phyloP scores from a whole-genome alignment of 805 yeast species.

The Saccharomycopsis lassenensis region DNA sequence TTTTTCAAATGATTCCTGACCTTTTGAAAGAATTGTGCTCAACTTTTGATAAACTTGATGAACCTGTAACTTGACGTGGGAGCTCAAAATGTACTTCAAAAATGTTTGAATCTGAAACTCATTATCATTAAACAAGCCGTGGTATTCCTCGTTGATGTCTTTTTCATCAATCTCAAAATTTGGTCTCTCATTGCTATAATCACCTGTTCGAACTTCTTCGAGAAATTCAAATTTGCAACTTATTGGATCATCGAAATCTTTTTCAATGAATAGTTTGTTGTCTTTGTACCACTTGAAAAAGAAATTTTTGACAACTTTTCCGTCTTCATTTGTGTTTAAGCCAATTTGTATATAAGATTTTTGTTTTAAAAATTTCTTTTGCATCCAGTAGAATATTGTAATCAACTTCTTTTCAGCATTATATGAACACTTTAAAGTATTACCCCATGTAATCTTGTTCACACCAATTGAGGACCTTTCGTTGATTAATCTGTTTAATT shows the following conservation, averaged over 20 bases:
- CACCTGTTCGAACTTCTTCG: no score
- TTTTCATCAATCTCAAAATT: neutral
- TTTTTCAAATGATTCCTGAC: neutral
- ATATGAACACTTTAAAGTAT: slow-evolving; percentile 9
- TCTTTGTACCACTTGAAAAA: slow-evolving; percentile 16
- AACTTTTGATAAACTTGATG: slow-evolving; percentile 7
- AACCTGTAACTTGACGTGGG: slow-evolving; percentile 12
- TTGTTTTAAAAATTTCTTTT: slow-evolving; percentile 9
- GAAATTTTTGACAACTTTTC: slow-evolving; percentile 3
- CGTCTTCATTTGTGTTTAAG: neutral
- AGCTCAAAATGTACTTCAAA: slow-evolving; percentile 10
- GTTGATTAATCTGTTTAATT: slow-evolving; percentile 10
- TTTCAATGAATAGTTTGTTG: slow-evolving; percentile 6
- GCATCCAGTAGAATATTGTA: slow-evolving; percentile 16
- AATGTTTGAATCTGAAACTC: slow-evolving; percentile 14
- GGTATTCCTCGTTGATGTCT: neutral
- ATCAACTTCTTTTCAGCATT: slow-evolving; percentile 10
- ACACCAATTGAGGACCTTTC: slow-evolving; percentile 12
- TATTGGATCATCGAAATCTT: slow-evolving; percentile 10
- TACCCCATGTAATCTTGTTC: slow-evolving; percentile 17
- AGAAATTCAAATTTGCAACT: no score
- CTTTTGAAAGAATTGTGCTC: neutral
- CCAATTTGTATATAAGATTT: slow-evolving; percentile 9
- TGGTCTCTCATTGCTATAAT: slow-evolving; percentile 6
- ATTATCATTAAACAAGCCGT: neutral